Evolutionary conservation across 495 filamentous ascomycete species (phyloP).

Genomic region (Hyaloscypha bicolor): DNA sequence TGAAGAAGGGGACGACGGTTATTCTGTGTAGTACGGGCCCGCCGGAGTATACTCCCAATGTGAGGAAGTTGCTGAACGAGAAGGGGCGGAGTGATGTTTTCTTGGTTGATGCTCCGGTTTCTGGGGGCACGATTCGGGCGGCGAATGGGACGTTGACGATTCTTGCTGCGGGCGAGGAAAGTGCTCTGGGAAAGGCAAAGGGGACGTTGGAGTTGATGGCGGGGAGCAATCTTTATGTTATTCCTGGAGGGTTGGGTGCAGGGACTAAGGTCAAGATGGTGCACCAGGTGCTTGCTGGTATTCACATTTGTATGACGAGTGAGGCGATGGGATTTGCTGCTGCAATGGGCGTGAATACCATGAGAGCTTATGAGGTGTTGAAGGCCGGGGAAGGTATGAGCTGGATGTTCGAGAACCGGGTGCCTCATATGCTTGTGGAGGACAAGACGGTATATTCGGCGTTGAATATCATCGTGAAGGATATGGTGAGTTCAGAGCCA

Average conservation of each 20-base stretch:
- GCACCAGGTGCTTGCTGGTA: conserved; percentile 79
- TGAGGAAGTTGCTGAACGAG: conserved; percentile 54
- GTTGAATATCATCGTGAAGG: conserved; percentile 77
- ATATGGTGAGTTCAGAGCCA: conserved; percentile 47
- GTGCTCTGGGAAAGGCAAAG: conserved; percentile 58
- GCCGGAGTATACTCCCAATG: conserved; percentile 63
- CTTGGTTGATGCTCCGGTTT: conserved; percentile 76
- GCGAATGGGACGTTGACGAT: conserved; percentile 79
- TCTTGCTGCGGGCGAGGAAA: conserved; percentile 68
- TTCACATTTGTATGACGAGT: conserved; percentile 71
- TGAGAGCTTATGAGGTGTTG: conserved; percentile 56
- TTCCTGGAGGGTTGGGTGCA: conserved; percentile 71
- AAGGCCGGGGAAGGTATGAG: conserved; percentile 63
- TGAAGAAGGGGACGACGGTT: conserved; percentile 62
- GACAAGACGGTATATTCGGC: conserved; percentile 71
- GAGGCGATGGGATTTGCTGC: conserved; percentile 77
- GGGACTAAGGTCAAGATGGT: conserved; percentile 91
- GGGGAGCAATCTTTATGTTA: conserved; percentile 65
- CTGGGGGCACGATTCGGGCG: conserved; percentile 73
- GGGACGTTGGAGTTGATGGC: conserved; percentile 65
- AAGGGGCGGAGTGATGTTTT: conserved; percentile 63
- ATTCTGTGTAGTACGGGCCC: conserved; percentile 78
- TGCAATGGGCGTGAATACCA: conserved; percentile 64
- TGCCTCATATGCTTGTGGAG: conserved; percentile 67
- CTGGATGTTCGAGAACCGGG: conserved; percentile 84